Evolutionary conservation across 1,284 basidiomycete species (phyloP).

Genomic region (Apiotrichum brassicae): DNA sequence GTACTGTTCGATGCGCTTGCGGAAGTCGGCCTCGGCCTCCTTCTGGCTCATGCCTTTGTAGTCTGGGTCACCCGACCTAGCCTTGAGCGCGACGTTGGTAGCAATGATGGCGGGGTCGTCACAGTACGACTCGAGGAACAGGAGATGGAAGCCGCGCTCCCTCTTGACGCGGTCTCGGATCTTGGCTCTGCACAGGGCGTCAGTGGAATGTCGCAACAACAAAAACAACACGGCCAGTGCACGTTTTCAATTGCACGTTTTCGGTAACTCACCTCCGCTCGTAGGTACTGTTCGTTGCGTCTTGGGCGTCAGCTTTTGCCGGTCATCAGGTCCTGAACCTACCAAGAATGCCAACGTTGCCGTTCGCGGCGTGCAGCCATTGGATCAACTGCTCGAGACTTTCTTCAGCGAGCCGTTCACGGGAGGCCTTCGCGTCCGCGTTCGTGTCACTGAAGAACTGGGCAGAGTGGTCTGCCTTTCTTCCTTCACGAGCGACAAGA

Average conservation of each 20-base stretch:
- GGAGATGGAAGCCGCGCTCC: constrained; percentile 81
- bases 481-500: constrained; percentile 24
- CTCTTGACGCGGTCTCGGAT: constrained; percentile 74
- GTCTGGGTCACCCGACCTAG: constrained; percentile 92
- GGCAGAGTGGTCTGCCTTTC: constrained; percentile 76
- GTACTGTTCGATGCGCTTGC: constrained; percentile 84
- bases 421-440: constrained; percentile 63
- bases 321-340: constrained; percentile 22
- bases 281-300: constrained; percentile 88
- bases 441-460: constrained; percentile 89
- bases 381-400: constrained; percentile 89
- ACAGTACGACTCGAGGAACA: constrained; percentile 93
- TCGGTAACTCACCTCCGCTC: constrained; percentile 56
- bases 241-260: too few relatives aligned
- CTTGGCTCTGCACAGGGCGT: constrained; percentile 58
- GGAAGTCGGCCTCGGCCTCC: constrained; percentile 81
- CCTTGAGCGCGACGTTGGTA: constrained; percentile 92
- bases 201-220: background rate
- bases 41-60: constrained; percentile 84
- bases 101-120: constrained; percentile 91
- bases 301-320: constrained; percentile 46
- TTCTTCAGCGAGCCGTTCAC: constrained; percentile 83
- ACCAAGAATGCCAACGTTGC: constrained; percentile 98
- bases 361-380: constrained; percentile 90
- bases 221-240: too few relatives aligned